Conservation (phyloP, 768 basidiomycete genomes). For the Rhodotorula kratochvilovae region DNA sequence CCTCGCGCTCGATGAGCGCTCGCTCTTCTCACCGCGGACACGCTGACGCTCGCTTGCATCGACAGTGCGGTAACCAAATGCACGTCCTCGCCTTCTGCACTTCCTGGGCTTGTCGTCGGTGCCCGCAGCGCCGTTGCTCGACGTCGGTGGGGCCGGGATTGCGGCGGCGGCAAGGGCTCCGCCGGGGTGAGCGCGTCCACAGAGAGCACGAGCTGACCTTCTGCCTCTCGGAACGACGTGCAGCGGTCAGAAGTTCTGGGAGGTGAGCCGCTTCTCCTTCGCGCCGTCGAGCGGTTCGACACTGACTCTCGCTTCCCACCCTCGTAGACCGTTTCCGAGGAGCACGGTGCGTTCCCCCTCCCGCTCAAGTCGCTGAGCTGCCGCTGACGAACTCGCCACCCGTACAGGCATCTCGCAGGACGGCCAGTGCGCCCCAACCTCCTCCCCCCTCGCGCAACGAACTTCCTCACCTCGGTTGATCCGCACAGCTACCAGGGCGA, state of each 20-base stretch:
- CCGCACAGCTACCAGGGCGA: slow-evolving; percentile 69
- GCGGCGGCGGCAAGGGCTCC: too few relatives aligned
- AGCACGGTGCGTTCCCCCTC: slow-evolving; percentile 55
- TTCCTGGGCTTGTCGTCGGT: neutral
- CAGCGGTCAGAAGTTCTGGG: slow-evolving; percentile 48
- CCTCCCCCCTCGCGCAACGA: too few relatives aligned
- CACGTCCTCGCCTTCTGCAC: slow-evolving; percentile 48
- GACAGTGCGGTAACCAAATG: slow-evolving; percentile 95
- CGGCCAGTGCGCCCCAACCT: neutral
- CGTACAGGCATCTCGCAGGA: slow-evolving; percentile 50
- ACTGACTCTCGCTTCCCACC: slow-evolving; percentile 17
- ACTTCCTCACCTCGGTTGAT: too few relatives aligned
- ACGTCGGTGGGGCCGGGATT: too few relatives aligned
- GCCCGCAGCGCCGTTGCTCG: too few relatives aligned
- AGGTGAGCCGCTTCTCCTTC: slow-evolving; percentile 41
- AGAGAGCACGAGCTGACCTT: too few relatives aligned
- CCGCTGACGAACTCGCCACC: neutral
- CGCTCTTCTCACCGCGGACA: neutral
- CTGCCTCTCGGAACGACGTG: neutral
- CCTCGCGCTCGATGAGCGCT: neutral
- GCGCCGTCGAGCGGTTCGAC: neutral
- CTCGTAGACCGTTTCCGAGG: slow-evolving; percentile 80
- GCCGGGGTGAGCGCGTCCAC: neutral
- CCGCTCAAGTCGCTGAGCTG: too few relatives aligned
- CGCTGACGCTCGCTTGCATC: neutral